A percentile compares a stretch with the other conserved stretches of the same genome.
Evolutionary conservation across 306 rosid genomes (phyloP).

Genomic region (Vachellia collinsii): DNA sequence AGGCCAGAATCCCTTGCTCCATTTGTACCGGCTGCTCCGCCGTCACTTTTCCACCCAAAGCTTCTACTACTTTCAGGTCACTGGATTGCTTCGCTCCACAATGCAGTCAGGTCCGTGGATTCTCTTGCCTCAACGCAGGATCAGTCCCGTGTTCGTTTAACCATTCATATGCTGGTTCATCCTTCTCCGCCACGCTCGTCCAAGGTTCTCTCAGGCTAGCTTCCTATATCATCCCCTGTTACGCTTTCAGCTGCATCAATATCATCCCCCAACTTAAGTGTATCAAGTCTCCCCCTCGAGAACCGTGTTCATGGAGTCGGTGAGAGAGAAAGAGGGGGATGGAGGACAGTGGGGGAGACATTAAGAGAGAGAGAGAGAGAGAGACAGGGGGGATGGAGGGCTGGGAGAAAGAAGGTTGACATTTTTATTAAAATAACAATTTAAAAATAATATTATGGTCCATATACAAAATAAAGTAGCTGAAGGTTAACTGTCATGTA

Average conservation of each 20-base stretch:
- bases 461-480: too few relatives aligned
- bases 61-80: not conserved
- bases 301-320: too few relatives aligned
- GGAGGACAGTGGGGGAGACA: too few relatives aligned
- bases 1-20: not conserved
- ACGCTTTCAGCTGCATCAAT: not conserved
- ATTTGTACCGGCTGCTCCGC: not conserved
- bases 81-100: not conserved
- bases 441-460: too few relatives aligned
- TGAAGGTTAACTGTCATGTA: too few relatives aligned
- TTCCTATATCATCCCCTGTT: not conserved
- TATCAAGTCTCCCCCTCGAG: too few relatives aligned
- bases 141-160: not conserved
- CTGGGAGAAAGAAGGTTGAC: too few relatives aligned
- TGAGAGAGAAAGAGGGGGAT: too few relatives aligned
- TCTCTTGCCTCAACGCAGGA: not conserved
- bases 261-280: too few relatives aligned
- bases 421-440: too few relatives aligned
- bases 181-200: not conserved
- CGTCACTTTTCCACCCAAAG: not conserved
- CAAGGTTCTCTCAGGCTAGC: not conserved
- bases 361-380: too few relatives aligned
- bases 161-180: not conserved
- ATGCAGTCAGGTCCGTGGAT: not conserved
- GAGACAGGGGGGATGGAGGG: too few relatives aligned